phyloP scores from a whole-genome alignment of 257 asterid species.

The Solanum habrochaites region DNA sequence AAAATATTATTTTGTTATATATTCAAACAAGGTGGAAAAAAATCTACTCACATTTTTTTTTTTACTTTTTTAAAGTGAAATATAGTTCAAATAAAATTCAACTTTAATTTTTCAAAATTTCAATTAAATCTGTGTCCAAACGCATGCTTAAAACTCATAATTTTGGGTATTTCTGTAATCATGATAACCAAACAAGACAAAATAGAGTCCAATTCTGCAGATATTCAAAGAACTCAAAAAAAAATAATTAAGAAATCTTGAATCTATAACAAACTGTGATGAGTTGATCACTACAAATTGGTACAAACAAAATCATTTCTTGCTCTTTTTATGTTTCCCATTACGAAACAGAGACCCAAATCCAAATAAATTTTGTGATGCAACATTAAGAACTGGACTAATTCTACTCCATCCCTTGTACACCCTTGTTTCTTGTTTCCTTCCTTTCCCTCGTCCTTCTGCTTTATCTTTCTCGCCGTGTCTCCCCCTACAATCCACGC shows the following conservation, averaged over 20 bases:
- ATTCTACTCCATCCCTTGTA: constrained; percentile 28
- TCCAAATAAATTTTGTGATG: constrained; percentile 36
- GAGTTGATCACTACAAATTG: neutral
- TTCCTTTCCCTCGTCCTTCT: too few species aligned
- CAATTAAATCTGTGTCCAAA: neutral
- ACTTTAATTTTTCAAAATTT: neutral
- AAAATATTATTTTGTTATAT: neutral
- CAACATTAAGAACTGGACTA: constrained; percentile 27
- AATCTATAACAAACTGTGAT: neutral
- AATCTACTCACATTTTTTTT: neutral
- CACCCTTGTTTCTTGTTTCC: too few species aligned
- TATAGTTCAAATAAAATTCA: neutral
- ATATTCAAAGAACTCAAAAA: neutral
- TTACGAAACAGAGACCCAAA: constrained; percentile 35
- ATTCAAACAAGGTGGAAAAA: neutral
- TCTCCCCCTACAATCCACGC: too few species aligned
- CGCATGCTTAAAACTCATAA: neutral
- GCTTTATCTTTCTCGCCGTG: too few species aligned
- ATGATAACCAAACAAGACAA: neutral
- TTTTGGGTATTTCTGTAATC: neutral
- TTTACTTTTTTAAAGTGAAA: neutral
- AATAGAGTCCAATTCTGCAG: neutral
- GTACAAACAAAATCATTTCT: constrained; percentile 7
- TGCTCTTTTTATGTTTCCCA: constrained; percentile 25
- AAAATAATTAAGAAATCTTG: neutral